Evolutionary conservation across 2,329 filamentous ascomycete species (phyloP).

Genomic region (Fusarium veterinarium): DNA sequence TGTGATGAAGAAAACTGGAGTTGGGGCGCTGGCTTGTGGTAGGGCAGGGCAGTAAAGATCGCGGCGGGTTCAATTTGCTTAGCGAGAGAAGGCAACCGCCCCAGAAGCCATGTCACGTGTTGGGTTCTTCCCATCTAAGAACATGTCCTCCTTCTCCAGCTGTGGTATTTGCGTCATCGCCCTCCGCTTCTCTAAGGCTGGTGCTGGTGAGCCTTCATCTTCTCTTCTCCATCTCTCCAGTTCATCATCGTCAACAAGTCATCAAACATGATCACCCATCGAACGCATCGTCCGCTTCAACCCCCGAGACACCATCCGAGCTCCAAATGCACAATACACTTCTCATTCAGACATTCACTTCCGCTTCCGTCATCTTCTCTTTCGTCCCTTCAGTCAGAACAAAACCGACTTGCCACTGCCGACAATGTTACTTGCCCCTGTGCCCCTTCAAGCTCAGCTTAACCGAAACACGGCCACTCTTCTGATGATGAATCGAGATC

Average conservation of each 20-base stretch:
- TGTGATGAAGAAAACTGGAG: not conserved
- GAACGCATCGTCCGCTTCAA: not conserved
- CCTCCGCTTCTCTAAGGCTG: no score
- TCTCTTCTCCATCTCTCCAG: not conserved
- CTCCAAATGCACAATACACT: not conserved
- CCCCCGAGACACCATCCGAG: not conserved
- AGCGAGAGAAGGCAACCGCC: not conserved
- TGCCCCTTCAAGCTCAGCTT: not conserved
- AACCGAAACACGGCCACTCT: not conserved
- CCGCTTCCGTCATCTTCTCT: no score
- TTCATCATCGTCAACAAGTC: not conserved
- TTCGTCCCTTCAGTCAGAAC: not conserved
- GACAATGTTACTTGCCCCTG: no score
- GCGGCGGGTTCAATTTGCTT: not conserved
- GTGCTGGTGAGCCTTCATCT: no score
- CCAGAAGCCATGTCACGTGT: not conserved
- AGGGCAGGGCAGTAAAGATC: no score
- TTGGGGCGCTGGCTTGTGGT: not conserved
- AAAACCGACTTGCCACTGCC: rapidly evolving
- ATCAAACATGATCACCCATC: not conserved
- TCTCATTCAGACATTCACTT: not conserved
- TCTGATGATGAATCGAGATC: no score
- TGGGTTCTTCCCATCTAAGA: not conserved
- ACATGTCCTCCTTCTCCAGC: no score
- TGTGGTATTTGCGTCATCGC: no score